Percentiles rank a stretch among this genome's conserved stretches.
Evolutionary conservation across 805 yeast genomes (phyloP).

Genomic region (Metschnikowia bowlesiae): DNA sequence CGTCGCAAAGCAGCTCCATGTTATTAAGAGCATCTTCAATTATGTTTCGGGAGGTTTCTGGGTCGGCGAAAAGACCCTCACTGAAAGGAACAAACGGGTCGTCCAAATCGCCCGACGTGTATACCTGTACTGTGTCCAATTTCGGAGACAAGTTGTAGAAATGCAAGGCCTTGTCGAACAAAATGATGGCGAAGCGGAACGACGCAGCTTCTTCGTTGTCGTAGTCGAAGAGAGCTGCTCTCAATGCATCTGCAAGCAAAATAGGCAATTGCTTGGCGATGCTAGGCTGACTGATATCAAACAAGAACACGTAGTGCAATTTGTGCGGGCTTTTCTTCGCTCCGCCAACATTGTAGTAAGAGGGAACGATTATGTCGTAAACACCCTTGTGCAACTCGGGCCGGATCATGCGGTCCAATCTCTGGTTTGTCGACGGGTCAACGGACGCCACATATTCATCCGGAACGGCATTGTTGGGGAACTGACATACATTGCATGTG

Average conservation of each 20-base stretch:
- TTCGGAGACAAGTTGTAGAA: slow-evolving; percentile 64
- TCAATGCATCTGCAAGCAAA: slow-evolving; percentile 65
- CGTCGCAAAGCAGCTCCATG: slow-evolving; percentile 45
- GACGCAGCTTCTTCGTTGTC: slow-evolving; percentile 6
- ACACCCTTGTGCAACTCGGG: slow-evolving; percentile 82
- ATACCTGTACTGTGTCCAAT: slow-evolving; percentile 52
- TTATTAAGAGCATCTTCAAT: slow-evolving; percentile 66
- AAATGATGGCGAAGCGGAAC: slow-evolving; percentile 55
- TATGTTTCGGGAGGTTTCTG: slow-evolving; percentile 56
- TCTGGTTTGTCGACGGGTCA: slow-evolving; percentile 51
- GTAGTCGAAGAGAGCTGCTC: slow-evolving; percentile 46
- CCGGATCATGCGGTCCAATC: slow-evolving; percentile 58
- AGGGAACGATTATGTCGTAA: slow-evolving; percentile 79
- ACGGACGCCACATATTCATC: slow-evolving; percentile 60
- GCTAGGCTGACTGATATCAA: slow-evolving; percentile 64
- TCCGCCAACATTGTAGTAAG: slow-evolving; percentile 56
- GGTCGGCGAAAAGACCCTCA: slow-evolving; percentile 76
- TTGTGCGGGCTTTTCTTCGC: slow-evolving; percentile 31
- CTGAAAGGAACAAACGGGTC: slow-evolving; percentile 81
- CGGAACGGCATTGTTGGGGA: slow-evolving; percentile 62
- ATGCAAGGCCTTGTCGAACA: slow-evolving; percentile 68
- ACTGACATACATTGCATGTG: slow-evolving; percentile 83
- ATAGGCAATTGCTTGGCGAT: slow-evolving; percentile 56
- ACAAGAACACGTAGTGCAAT: slow-evolving; percentile 64
- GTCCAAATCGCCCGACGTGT: slow-evolving; percentile 63